Evolutionary conservation across 306 rosid genomes (phyloP).

Genomic region (Prunus kanzakura): DNA sequence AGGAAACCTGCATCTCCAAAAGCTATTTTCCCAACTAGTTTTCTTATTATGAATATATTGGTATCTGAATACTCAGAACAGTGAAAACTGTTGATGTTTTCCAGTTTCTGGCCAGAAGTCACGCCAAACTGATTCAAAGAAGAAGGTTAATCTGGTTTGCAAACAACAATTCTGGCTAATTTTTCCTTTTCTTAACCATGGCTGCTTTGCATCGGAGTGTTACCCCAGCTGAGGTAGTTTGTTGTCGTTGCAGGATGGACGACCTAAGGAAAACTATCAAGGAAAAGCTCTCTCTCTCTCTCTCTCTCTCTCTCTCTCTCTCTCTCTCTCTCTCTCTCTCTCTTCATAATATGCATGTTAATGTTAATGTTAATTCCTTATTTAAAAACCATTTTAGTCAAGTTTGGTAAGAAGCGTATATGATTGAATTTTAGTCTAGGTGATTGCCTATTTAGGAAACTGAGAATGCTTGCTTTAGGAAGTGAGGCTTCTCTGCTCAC

Average conservation of each 20-base stretch:
- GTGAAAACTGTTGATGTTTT: conserved; percentile 19
- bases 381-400: neutral
- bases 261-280: no score
- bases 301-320: neutral
- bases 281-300: no score
- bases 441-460: neutral
- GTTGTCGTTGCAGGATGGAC: no score
- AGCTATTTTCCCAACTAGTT: conserved; percentile 8
- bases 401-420: neutral
- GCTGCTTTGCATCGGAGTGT: no score
- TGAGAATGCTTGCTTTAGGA: neutral
- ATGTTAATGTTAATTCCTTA: no score
- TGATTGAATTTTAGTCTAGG: neutral
- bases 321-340: no score
- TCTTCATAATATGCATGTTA: no score
- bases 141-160: conserved; percentile 11
- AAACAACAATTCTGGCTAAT: no score
- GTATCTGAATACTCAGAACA: conserved; percentile 22
- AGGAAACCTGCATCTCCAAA: conserved; percentile 2
- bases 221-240: no score
- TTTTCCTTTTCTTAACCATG: no score
- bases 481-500: no score
- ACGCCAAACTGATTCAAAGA: conserved; percentile 47
- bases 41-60: conserved; percentile 22
- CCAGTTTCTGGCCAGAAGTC: conserved; percentile 61